Base-by-base conservation (phyloP, 306 rosid genomes). In the Pyrus betulifolia region DNA sequence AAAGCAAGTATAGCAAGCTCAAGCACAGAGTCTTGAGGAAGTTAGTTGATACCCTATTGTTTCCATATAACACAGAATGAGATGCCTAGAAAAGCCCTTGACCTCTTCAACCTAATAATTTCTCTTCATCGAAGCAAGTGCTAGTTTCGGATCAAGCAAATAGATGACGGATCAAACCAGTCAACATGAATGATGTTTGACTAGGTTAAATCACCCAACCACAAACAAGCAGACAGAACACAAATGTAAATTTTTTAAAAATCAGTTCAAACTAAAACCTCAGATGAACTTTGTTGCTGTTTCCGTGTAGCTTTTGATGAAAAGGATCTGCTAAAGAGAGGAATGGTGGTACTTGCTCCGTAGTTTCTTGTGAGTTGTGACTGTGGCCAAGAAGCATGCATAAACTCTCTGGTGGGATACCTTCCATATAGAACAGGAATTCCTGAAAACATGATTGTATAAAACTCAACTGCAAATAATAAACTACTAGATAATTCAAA, bases 251-350 rank as follows among this genome's bases (percentile, higher is more conserved):
- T 22, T 51, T 55, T 2, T 19, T 11, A 75, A 76, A 62, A 14
- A 17, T 69, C 60, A 63, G 35, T 68, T 75, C 57, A 76, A 46
- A 73, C 30, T 49, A 81, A 67, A 71, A 84, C 86, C 91, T 89
- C 81, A 38, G 85, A 81, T 66, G 78, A 4, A 31, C 60, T 76
- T 87, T 72, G 65, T 64, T 81, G 78, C 3, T 46, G 82, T 77
- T 85, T 70, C 54, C 79, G 51, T 46, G 91, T 85, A 75, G 97
- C 84, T 73, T 70, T 81, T 18, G 97, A 92, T 61, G 96, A 92
- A 74, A 87, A 55, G 46, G 82, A 65, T 74, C 90, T 84, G 51
- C 82, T 71, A 31, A 79, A 81, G 66, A 72, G 67, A 17, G 84
- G 44, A 73, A 4, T 74, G 38, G 66, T 23, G 38, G 84, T 57